Evolutionary conservation across 768 basidiomycete species (phyloP), one percentile per base, ranked within the genome.

Genomic region (Cystobasidium tubakii): DNA sequence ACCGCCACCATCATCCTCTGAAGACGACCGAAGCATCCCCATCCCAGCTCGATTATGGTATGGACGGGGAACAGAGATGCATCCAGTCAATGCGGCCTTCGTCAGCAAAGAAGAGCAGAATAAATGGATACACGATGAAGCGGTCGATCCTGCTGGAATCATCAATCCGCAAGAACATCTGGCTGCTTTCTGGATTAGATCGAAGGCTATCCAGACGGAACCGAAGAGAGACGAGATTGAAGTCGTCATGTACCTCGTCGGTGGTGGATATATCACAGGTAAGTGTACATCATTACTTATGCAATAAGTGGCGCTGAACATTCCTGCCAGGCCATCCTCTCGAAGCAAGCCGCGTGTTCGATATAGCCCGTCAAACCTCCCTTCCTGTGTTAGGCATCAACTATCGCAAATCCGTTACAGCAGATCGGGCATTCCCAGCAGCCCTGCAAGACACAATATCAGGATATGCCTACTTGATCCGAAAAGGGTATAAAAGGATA

Each of bases 361-460:
- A 53, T n/a, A 73, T 73, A 34, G 62, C 42, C 6, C 73, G 62
- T 23, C n/a, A 27, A 23, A 39, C 67, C 15, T 4, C 13, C 10
- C 10, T 25, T 54, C 25, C 71, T 19, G 39, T 62, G 7, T 4
- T 62, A 67, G 71, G 75, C n/a, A 71, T 69, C 42, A 78, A 77
- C 53, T 78, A 76, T 27, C 77, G 77, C 50, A 74, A 77, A 57
- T 66, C 76, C 10, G 60, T 63, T 10, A n/a, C 42, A 21, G 34
- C 50, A 15, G 23, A 31, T 0, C 21, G 34, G 1, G 77, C 75
- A 1, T 78, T 67, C 39, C 77, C 77, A 0, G 76, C 76, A 1
- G 73, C 74, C 0, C 74, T 78, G 1, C 77, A 77, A 46, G 77
- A 78, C 43, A 76, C 72, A 4, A 76, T 78, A 62, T 7, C 77